These are phyloP conservation scores for Ascobolus immersus DNA, from an alignment of 495 filamentous ascomycete species.

Conservation along the genomic window DNA sequence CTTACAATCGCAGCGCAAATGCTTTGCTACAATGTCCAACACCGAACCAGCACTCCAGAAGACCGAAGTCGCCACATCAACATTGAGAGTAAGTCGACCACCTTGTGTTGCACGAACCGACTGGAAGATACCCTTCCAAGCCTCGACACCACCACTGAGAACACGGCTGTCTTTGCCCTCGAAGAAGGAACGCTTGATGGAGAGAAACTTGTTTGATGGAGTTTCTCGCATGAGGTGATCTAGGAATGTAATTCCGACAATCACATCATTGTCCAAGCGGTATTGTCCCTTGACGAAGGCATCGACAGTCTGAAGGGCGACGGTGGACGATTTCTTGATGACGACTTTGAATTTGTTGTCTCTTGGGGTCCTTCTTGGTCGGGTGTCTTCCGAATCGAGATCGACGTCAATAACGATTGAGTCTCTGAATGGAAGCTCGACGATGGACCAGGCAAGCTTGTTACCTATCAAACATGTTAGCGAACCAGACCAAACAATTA, in stretches of 20 bases:
- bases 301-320: conserved; percentile 38
- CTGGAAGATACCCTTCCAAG: conserved; percentile 63
- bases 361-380: conserved; percentile 11
- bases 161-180: conserved; percentile 18
- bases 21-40: conserved; percentile 8
- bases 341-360: conserved; percentile 30
- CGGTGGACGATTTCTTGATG: conserved; percentile 29
- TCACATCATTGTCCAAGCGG: conserved; percentile 32
- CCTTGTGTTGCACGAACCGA: conserved; percentile 34
- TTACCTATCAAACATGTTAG: conserved; percentile 18
- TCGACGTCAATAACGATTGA: conserved; percentile 30
- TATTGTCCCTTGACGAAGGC: conserved; percentile 35
- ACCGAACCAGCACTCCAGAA: conserved; percentile 34
- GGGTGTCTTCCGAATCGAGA: conserved; percentile 26
- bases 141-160: conserved; percentile 37
- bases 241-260: conserved; percentile 70
- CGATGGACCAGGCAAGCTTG: conserved; percentile 15
- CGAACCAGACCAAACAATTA: neutral
- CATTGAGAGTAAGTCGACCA: conserved; percentile 44
- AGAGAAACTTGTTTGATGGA: conserved; percentile 34
- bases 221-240: conserved; percentile 66
- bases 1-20: conserved; percentile 1
- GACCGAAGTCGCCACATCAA: conserved; percentile 56
- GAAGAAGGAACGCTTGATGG: conserved; percentile 62
- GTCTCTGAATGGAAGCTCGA: conserved; percentile 11